Conservation (phyloP, 1,284 basidiomycete genomes). For the Pyrrhoderma lamaoense region DNA sequence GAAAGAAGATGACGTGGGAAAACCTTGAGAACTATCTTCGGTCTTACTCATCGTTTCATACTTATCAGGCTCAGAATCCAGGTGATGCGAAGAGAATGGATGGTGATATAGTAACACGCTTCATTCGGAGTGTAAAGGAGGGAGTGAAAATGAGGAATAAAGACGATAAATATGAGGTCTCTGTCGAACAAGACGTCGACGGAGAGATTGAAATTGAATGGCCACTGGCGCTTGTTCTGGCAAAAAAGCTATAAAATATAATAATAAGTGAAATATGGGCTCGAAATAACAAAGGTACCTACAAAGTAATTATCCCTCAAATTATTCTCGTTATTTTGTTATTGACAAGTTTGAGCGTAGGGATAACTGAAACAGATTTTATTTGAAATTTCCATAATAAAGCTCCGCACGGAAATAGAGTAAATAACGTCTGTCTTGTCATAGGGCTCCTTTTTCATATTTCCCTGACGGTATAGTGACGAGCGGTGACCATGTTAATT, state of each 20-base stretch:
- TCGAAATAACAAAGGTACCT: no score
- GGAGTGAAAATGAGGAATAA: conserved; percentile 29
- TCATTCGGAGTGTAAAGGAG: conserved; percentile 45
- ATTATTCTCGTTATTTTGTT: no score
- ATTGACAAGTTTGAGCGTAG: no score
- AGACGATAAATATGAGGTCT: conserved; percentile 29
- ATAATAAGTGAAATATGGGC: no score
- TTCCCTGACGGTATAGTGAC: no score
- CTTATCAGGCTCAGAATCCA: conserved; percentile 59
- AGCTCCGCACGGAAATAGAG: no score
- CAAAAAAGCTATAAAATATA: conserved; percentile 30
- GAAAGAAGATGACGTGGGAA: conserved; percentile 54
- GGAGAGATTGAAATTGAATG: conserved; percentile 60
- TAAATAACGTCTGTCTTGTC: no score
- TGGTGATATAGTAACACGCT: conserved; percentile 60
- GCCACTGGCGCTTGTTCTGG: conserved; percentile 63
- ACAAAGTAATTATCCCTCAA: no score
- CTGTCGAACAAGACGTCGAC: not conserved
- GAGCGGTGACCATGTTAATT: no score
- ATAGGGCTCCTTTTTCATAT: no score
- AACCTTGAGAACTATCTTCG: conserved; percentile 63
- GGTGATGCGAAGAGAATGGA: conserved; percentile 41
- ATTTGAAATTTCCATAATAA: no score
- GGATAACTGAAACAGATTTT: no score
- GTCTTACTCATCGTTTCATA: conserved; percentile 68